Percentiles rank a stretch among this genome's conserved stretches.
These are phyloP conservation scores for Xylariaceae sp. DNA, from an alignment of 2,329 filamentous ascomycete species.

Conservation along the genomic window DNA sequence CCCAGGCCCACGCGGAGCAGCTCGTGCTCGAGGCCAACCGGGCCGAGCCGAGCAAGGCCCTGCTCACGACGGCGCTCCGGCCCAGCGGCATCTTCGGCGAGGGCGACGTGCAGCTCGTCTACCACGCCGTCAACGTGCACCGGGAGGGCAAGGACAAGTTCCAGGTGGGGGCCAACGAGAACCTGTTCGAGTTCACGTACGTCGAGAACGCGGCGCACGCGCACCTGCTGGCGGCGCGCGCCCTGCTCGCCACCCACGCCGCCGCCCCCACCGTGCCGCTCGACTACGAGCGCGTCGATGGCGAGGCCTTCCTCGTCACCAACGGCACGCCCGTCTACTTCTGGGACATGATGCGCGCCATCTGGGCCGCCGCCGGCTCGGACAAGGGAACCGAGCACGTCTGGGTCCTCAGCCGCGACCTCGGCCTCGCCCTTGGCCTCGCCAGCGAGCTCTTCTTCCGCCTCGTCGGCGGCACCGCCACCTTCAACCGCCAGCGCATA, in stretches of 20 bases:
- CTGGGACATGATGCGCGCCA: constrained; percentile 75
- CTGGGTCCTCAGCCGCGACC: constrained; percentile 44
- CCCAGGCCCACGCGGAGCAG: constrained; percentile 67
- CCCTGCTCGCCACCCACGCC: constrained; percentile 58
- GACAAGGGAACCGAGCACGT: constrained; percentile 44
- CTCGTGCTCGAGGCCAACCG: constrained; percentile 73
- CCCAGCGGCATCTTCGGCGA: constrained; percentile 88
- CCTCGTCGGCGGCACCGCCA: constrained; percentile 44
- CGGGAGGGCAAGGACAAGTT: constrained; percentile 61
- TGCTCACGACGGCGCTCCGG: constrained; percentile 75
- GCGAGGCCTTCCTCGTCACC: constrained; percentile 83
- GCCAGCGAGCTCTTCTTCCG: constrained; percentile 44
- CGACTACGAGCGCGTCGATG: constrained; percentile 68
- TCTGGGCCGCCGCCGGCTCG: constrained; percentile 61
- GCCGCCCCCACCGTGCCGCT: constrained; percentile 48
- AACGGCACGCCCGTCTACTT: constrained; percentile 87
- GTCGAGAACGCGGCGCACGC: constrained; percentile 62
- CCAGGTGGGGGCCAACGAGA: constrained; percentile 66
- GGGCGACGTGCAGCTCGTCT: constrained; percentile 70
- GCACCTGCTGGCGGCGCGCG: constrained; percentile 72
- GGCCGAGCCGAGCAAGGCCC: constrained; percentile 36
- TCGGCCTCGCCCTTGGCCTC: constrained; percentile 45
- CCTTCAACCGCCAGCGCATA: constrained; percentile 52
- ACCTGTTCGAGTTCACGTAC: constrained; percentile 59
- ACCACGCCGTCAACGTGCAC: constrained; percentile 66